These are phyloP conservation scores for Paraurostyla sp. DNA, from an alignment of 73 alveolate species.

Conservation along the genomic window DNA sequence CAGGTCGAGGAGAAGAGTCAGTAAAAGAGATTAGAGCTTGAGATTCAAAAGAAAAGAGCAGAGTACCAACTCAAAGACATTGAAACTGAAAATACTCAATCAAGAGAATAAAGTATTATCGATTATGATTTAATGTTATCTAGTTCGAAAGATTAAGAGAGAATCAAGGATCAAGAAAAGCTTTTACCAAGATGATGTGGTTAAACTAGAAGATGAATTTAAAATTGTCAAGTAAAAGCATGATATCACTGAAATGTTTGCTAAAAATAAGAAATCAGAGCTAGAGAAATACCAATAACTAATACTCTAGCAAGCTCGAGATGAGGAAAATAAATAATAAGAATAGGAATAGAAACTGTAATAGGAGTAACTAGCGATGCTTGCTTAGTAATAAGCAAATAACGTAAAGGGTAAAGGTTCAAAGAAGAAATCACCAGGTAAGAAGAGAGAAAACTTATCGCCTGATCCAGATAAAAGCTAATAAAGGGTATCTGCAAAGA, in stretches of 20 bases:
- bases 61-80: not conserved
- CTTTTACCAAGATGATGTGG: not conserved
- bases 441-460: no score
- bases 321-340: not conserved
- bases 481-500: no score
- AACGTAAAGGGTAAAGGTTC: not conserved
- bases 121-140: not conserved
- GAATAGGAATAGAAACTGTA: not conserved
- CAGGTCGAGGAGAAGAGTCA: not conserved
- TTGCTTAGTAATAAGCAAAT: not conserved
- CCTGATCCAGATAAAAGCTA: no score
- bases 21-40: not conserved
- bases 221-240: not conserved
- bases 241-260: not conserved
- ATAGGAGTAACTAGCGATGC: no score
- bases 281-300: not conserved
- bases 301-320: not conserved
- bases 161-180: not conserved
- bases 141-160: constrained; percentile 11
- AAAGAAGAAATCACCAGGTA: not conserved
- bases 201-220: constrained; percentile 27
- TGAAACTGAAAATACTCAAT: not conserved
- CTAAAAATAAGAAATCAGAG: not conserved
- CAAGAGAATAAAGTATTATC: not conserved
- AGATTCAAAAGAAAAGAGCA: not conserved